A percentile compares a stretch with the other conserved stretches of the same genome.
These are phyloP conservation scores for Saturnispora diversa DNA, from an alignment of 805 yeast species.

Conservation along the genomic window DNA sequence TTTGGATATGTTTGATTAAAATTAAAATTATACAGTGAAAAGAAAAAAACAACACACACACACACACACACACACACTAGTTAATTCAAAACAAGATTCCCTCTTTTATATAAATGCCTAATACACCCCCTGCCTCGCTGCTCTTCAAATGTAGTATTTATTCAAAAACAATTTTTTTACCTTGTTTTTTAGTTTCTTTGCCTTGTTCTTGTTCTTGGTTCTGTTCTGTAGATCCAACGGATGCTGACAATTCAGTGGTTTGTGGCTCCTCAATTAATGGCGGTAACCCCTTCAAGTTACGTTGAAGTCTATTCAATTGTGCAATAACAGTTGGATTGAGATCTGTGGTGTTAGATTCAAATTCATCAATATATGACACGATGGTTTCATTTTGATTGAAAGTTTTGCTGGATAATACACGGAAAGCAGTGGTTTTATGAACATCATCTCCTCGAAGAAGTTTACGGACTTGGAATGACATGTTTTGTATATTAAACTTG, in stretches of 20 bases:
- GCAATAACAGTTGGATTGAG: constrained; percentile 25
- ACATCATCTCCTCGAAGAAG: constrained; percentile 13
- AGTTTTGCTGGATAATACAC: constrained; percentile 14
- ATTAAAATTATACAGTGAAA: no score
- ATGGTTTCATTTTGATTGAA: constrained; percentile 14
- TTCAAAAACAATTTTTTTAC: constrained; percentile 10
- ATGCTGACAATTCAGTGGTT: no score
- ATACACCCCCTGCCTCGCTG: no score
- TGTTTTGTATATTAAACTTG: background rate
- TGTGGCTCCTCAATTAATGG: constrained; percentile 27
- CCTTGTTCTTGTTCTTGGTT: background rate
- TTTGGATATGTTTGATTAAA: constrained; percentile 10
- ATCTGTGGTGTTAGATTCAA: constrained; percentile 18
- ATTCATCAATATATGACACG: constrained; percentile 12
- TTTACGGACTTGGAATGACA: constrained; percentile 11
- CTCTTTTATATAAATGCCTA: no score
- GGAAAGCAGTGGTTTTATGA: constrained; percentile 12
- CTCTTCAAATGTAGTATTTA: background rate
- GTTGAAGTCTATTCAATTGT: constrained; percentile 31
- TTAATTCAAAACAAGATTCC: no score
- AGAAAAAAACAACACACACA: no score
- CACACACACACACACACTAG: no score
- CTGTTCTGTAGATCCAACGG: no score
- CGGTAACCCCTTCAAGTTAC: constrained; percentile 32
- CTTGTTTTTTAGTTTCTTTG: background rate